Evolutionary conservation across 1,284 basidiomycete genomes (phyloP).

Genomic region (Lentinula novae-zelandiae): DNA sequence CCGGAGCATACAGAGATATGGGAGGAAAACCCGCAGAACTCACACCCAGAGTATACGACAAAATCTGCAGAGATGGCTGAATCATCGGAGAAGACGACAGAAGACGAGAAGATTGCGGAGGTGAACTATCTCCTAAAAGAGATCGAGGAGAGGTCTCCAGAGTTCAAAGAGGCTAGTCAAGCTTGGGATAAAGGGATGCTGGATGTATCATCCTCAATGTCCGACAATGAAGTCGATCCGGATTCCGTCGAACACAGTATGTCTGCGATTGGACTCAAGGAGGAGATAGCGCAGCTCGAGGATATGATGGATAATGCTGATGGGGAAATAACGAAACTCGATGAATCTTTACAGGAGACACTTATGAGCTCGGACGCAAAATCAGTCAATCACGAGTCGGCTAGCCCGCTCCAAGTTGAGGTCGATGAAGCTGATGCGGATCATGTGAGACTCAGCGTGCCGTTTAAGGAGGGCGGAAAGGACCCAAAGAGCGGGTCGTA

Average conservation of each 20-base stretch:
- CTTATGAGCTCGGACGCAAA: not conserved
- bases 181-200: not conserved
- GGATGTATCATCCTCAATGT: not conserved
- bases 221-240: not conserved
- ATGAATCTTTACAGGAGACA: not conserved
- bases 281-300: conserved; percentile 5
- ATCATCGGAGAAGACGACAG: conserved; percentile 3
- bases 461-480: not conserved
- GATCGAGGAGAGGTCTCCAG: conserved; percentile 3
- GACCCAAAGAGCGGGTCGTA: not conserved
- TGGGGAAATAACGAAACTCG: conserved; percentile 6
- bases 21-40: conserved; percentile 18
- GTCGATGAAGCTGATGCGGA: conserved; percentile 7
- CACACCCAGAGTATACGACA: not conserved
- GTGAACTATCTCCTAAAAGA: conserved; percentile 9
- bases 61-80: not conserved
- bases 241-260: not conserved
- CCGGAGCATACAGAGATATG: conserved; percentile 21
- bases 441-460: conserved; percentile 8
- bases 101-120: conserved; percentile 13
- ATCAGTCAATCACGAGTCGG: not conserved
- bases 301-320: conserved; percentile 4
- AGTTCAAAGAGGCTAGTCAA: conserved; percentile 8
- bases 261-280: not conserved
- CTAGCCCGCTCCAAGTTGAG: not conserved